A percentile compares a stretch with the other conserved stretches of the same genome.
Conservation (phyloP, 352 stramenopile genomes). For the Pythium biforme region DNA sequence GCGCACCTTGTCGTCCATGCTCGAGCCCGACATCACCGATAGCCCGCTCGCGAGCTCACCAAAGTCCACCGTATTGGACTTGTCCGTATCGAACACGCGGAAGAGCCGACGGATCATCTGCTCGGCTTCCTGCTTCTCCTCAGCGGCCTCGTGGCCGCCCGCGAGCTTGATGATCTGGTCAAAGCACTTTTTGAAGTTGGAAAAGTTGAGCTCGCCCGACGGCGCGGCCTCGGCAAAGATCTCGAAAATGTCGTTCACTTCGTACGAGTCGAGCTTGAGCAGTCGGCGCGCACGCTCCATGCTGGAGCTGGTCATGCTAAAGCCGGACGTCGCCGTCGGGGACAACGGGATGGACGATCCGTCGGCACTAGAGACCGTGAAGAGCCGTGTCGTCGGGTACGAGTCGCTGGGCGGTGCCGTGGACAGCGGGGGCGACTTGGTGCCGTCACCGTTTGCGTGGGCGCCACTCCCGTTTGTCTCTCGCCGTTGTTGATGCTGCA, state of each 20-base stretch:
- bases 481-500: neutral
- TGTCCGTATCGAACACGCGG: slow-evolving; percentile 80
- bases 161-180: slow-evolving; percentile 85
- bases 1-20: slow-evolving; percentile 85
- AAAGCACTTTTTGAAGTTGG: slow-evolving; percentile 87
- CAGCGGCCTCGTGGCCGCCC: slow-evolving; percentile 57
- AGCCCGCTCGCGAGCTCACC: slow-evolving; percentile 82
- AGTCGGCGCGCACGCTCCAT: slow-evolving; percentile 77
- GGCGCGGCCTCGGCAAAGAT: slow-evolving; percentile 85
- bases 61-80: slow-evolving; percentile 86
- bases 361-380: neutral
- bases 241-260: slow-evolving; percentile 87
- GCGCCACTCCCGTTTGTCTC: neutral
- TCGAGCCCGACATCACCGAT: slow-evolving; percentile 80
- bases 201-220: slow-evolving; percentile 73
- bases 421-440: neutral
- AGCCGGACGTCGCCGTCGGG: slow-evolving; percentile 9
- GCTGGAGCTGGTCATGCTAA: slow-evolving; percentile 72
- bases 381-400: slow-evolving; percentile 22
- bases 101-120: slow-evolving; percentile 83
- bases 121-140: slow-evolving; percentile 77
- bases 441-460: neutral
- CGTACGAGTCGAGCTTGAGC: slow-evolving; percentile 83
- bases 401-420: slow-evolving; percentile 10
- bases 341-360: slow-evolving; percentile 8